Evolutionary conservation across 192 early-diverging fungal genomes (phyloP).

Genomic region (Coemansia umbellata): DNA sequence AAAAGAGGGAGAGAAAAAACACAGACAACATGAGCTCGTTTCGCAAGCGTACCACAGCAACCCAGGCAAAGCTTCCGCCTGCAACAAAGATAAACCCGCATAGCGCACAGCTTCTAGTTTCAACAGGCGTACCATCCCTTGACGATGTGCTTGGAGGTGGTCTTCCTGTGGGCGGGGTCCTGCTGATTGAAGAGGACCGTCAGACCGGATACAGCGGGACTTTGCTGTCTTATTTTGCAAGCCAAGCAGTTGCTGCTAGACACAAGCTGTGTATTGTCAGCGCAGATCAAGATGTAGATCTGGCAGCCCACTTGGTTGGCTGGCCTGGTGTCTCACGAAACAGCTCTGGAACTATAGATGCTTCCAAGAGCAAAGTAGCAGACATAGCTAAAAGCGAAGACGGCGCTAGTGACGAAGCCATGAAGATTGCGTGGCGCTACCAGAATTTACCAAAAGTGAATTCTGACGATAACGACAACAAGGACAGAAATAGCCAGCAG

Average conservation of each 20-base stretch:
- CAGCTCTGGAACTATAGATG: background rate
- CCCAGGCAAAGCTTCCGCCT: constrained; percentile 59
- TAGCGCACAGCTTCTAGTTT: constrained; percentile 72
- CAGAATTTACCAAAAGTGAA: constrained; percentile 61
- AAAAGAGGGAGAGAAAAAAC: background rate
- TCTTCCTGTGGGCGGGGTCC: constrained; percentile 72
- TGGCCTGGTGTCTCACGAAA: constrained; percentile 26
- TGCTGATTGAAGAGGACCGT: constrained; percentile 76
- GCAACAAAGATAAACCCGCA: constrained; percentile 74
- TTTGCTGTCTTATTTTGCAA: constrained; percentile 76
- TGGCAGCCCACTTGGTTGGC: constrained; percentile 53
- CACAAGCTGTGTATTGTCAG: constrained; percentile 69
- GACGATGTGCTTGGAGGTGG: constrained; percentile 89
- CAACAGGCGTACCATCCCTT: constrained; percentile 78
- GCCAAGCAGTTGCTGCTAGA: constrained; percentile 75
- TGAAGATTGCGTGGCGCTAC: constrained; percentile 97
- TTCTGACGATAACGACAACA: background rate
- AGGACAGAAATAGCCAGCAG: background rate
- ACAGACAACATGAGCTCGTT: constrained; percentile 39
- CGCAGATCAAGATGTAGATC: constrained; percentile 60
- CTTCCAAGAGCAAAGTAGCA: constrained; percentile 8
- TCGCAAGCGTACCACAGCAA: constrained; percentile 53
- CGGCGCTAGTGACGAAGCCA: constrained; percentile 49
- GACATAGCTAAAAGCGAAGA: too few species aligned
- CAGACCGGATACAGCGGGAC: constrained; percentile 77